Base-by-base conservation (phyloP, 345 rosid species). In the Linum trigynum region DNA sequence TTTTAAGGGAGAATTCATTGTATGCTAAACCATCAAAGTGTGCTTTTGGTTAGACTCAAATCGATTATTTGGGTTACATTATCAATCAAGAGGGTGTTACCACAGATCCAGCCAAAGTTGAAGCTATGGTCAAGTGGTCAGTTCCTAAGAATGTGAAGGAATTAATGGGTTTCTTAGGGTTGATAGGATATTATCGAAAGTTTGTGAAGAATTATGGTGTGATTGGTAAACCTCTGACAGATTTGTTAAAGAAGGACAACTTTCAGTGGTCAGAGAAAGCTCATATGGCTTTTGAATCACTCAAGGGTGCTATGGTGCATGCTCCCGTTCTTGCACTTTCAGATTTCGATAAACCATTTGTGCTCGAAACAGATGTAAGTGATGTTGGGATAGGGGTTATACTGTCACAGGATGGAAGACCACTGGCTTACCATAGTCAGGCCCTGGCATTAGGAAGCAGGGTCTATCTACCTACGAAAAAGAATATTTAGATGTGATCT, bases 381-480 rank as follows among this genome's bases (percentile, higher is more conserved):
- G 32, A 23, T 23, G 32, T 23, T 23, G 32, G 32, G 32, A 23
- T 40, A 6, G 0, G 48, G 0, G 63, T 36, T 1, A 2, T 58
- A 0, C 42, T 23, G 3, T 38, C 5, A 1, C 57, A 67, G 45
- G 15, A 2, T 0, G 43, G 64, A 5, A 38, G 35, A 1, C 67
- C 71, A 1, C 12, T 66, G 0, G 67, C 67, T 2, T 67, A 40
- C 7, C 32, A 55, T 1, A 66, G 62, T 7, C 65, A 35, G 11
- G 43, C 56, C 0, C 7, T 0, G 36, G 45, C 4, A 37, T 4
- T 0, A 51, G 3, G 2, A 61, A 66, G 1, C 53, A 16, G 40
- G 10, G 23, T 0, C 11, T 71, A 0, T 71, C 51, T 1, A 50
- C 39, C 9, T 71, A 71, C 39, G 51, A 57, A 8, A 64, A 71